Percentiles rank a stretch among this genome's conserved stretches.
These are phyloP conservation scores for Cladosporium phlei DNA, from an alignment of 2,329 filamentous ascomycete species.

Conservation along the genomic window DNA sequence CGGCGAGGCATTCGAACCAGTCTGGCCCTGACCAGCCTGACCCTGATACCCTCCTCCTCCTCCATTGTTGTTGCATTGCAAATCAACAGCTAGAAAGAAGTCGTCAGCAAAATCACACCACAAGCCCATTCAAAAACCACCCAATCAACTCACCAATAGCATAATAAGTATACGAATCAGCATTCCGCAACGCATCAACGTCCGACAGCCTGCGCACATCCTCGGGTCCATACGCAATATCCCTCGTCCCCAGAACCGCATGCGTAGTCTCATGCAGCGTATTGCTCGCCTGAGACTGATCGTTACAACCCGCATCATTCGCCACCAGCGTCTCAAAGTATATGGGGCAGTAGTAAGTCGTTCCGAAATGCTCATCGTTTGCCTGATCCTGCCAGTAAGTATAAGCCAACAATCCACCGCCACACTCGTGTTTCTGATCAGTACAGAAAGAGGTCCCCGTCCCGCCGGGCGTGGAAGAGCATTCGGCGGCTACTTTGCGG, in stretches of 20 bases:
- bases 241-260: conserved; percentile 45
- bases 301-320: conserved; percentile 51
- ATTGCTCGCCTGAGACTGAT: conserved; percentile 60
- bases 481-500: conserved; percentile 51
- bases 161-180: conserved; percentile 55
- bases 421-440: conserved; percentile 52
- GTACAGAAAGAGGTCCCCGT: conserved; percentile 54
- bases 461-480: conserved; percentile 47
- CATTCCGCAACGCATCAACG: conserved; percentile 54
- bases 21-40: no score
- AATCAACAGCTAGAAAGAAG: no score
- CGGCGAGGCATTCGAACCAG: no score
- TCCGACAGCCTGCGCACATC: conserved; percentile 42
- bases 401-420: conserved; percentile 53
- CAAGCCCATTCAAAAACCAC: no score
- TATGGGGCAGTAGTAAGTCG: conserved; percentile 58
- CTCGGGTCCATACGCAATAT: conserved; percentile 55
- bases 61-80: no score
- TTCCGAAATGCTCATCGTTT: conserved; percentile 39
- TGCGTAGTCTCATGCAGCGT: conserved; percentile 63
- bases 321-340: conserved; percentile 54
- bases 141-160: no score
- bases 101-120: no score
- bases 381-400: neutral
- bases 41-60: no score